phyloP scores from a whole-genome alignment of 495 filamentous ascomycete genomes.

The Xylaria scruposa region DNA sequence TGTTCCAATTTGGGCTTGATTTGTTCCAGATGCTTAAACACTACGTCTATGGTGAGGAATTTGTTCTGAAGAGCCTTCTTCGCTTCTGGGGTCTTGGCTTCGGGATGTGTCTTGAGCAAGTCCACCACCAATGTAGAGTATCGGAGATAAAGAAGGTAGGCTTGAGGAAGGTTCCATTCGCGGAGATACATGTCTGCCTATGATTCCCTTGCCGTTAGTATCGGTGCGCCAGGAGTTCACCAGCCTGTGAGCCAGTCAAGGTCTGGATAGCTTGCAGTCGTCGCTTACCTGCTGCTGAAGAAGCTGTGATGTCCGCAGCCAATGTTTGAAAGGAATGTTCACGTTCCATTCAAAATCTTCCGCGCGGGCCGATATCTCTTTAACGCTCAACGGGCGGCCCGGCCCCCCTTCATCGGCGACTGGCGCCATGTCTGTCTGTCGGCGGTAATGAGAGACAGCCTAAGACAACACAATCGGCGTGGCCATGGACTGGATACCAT shows the following conservation, averaged over 20 bases:
- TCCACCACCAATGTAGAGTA: slow-evolving; percentile 75
- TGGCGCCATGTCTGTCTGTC: slow-evolving; percentile 20
- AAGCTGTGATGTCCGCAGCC: slow-evolving; percentile 80
- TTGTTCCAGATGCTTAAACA: slow-evolving; percentile 62
- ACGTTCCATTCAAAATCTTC: slow-evolving; percentile 80
- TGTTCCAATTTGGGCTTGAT: slow-evolving; percentile 53
- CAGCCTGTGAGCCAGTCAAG: neutral
- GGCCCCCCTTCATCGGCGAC: neutral
- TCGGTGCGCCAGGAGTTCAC: slow-evolving; percentile 8
- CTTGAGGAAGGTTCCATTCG: slow-evolving; percentile 84
- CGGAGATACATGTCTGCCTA: slow-evolving; percentile 72
- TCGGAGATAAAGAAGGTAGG: slow-evolving; percentile 85
- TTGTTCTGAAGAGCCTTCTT: slow-evolving; percentile 34
- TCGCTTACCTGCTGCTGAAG: slow-evolving; percentile 75
- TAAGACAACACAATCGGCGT: neutral
- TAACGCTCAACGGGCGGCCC: slow-evolving; percentile 68
- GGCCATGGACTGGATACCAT: slow-evolving; percentile 16
- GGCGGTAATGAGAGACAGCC: neutral
- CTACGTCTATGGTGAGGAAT: slow-evolving; percentile 34
- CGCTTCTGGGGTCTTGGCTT: slow-evolving; percentile 60
- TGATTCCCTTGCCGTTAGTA: slow-evolving; percentile 31
- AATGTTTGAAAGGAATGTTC: slow-evolving; percentile 73
- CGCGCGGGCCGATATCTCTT: slow-evolving; percentile 74
- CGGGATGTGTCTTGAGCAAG: slow-evolving; percentile 67
- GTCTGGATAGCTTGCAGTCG: neutral